phyloP scores from a whole-genome alignment of 2,329 filamentous ascomycete genomes.

The Mollisia scopiformis region DNA sequence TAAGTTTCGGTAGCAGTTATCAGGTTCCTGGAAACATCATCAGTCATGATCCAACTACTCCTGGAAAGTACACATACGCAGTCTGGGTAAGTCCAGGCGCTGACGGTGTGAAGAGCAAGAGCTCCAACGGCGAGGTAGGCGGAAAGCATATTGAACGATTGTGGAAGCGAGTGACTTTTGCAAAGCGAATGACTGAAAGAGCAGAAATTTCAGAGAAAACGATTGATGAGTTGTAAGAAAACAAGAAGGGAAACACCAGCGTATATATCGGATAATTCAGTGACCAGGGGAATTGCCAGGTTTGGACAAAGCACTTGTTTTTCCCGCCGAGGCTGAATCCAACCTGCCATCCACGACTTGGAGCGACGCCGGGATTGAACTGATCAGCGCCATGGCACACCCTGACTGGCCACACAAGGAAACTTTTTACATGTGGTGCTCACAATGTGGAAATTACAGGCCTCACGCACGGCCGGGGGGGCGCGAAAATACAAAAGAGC shows the following conservation, averaged over 20 bases:
- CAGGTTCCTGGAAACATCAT: slow-evolving; percentile 18
- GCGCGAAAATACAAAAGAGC: background rate
- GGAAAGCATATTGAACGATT: slow-evolving; percentile 19
- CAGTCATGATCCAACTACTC: background rate
- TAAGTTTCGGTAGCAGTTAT: slow-evolving; percentile 42
- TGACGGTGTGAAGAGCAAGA: slow-evolving; percentile 22
- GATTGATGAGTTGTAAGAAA: background rate
- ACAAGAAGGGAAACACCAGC: background rate
- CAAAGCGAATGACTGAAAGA: background rate
- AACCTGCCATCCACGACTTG: background rate
- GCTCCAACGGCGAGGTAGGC: slow-evolving; percentile 17
- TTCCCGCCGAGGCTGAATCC: background rate
- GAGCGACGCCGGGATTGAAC: background rate
- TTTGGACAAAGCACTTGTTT: background rate
- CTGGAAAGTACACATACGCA: slow-evolving; percentile 22
- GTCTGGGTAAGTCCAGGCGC: slow-evolving; percentile 26
- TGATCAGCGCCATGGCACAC: background rate
- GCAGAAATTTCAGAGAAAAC: background rate
- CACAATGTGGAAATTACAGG: background rate
- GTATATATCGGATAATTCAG: background rate
- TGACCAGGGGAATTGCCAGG: background rate
- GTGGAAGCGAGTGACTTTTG: background rate
- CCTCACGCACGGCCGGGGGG: background rate
- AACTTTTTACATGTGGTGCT: background rate
- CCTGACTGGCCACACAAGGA: background rate